Percentiles rank a stretch among this genome's conserved stretches.
phyloP scores from a whole-genome alignment of 257 asterid genomes.

The Scutellaria galericulata region DNA sequence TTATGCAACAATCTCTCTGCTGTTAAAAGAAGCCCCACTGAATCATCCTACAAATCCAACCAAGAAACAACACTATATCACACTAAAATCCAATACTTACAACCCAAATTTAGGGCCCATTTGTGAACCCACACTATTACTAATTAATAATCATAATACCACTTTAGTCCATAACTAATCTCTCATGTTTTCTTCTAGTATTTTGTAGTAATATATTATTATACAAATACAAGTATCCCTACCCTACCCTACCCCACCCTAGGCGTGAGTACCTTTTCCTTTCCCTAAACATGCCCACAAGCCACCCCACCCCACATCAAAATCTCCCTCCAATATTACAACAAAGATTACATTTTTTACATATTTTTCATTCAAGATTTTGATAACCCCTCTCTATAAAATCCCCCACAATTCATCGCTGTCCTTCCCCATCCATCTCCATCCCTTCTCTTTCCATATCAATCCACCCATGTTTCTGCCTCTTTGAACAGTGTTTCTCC shows the following conservation, averaged over 20 bases:
- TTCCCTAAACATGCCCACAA: conserved; percentile 10
- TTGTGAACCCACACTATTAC: conserved; percentile 20
- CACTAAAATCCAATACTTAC: conserved; percentile 45
- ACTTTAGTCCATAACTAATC: not conserved
- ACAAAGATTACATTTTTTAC: conserved; percentile 13
- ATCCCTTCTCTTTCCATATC: too few relatives aligned
- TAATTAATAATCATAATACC: not conserved
- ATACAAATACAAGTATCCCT: not conserved
- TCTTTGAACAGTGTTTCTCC: not conserved
- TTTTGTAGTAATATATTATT: not conserved
- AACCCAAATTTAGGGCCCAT: conserved; percentile 44
- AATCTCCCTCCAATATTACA: conserved; percentile 32
- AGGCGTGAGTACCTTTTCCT: not conserved
- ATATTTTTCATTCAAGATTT: not conserved
- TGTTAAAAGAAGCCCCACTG: not conserved
- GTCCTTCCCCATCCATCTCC: not conserved
- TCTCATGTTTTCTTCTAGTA: not conserved
- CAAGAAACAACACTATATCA: conserved; percentile 16
- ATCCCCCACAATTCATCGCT: conserved; percentile 19
- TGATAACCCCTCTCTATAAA: conserved; percentile 6
- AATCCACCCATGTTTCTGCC: not conserved
- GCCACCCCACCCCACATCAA: not conserved
- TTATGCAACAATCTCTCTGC: conserved; percentile 10
- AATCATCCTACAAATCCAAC: conserved; percentile 34
- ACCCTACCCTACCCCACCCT: not conserved